Percentiles rank a stretch among this genome's conserved stretches.
phyloP scores from a whole-genome alignment of 768 basidiomycete species.

The Boletus rubroflammeus region DNA sequence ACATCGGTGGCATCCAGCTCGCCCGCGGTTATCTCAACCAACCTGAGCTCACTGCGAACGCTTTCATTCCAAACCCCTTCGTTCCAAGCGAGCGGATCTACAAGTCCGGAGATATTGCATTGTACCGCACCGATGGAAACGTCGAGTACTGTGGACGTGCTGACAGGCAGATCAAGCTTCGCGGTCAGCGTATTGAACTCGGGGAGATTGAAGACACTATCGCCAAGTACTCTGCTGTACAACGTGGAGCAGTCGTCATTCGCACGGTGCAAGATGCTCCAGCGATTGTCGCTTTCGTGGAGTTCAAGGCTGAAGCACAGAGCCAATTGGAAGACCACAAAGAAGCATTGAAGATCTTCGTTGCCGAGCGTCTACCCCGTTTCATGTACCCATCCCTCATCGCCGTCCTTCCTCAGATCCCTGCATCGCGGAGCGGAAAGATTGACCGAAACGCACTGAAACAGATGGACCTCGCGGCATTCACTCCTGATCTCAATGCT shows the following conservation, averaged over 20 bases:
- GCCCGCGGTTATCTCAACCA: slow-evolving; percentile 23
- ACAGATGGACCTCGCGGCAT: slow-evolving; percentile 23
- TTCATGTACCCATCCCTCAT: slow-evolving; percentile 33
- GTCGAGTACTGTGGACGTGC: slow-evolving; percentile 32
- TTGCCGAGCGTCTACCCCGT: slow-evolving; percentile 29
- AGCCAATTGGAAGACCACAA: slow-evolving; percentile 18
- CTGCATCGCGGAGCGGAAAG: slow-evolving; percentile 27
- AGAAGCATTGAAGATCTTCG: slow-evolving; percentile 22
- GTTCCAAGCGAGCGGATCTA: slow-evolving; percentile 28
- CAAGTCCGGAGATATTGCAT: slow-evolving; percentile 30
- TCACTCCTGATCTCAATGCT: slow-evolving; percentile 18
- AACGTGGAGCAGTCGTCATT: slow-evolving; percentile 25
- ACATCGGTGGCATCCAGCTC: slow-evolving; percentile 21
- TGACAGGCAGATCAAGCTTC: slow-evolving; percentile 34
- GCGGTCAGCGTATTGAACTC: slow-evolving; percentile 33
- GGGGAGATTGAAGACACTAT: slow-evolving; percentile 33
- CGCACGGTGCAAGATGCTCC: slow-evolving; percentile 27
- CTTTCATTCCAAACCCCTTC: slow-evolving; percentile 32
- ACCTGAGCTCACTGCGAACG: slow-evolving; percentile 25
- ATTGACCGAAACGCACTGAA: slow-evolving; percentile 28
- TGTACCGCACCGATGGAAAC: slow-evolving; percentile 28
- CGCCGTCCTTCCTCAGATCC: slow-evolving; percentile 22
- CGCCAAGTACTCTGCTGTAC: slow-evolving; percentile 20
- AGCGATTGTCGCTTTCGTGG: slow-evolving; percentile 30
- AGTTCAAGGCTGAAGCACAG: slow-evolving; percentile 15